Evolutionary conservation across 352 stramenopile genomes (phyloP).

Genomic region (Phytophthora ohioensis): DNA sequence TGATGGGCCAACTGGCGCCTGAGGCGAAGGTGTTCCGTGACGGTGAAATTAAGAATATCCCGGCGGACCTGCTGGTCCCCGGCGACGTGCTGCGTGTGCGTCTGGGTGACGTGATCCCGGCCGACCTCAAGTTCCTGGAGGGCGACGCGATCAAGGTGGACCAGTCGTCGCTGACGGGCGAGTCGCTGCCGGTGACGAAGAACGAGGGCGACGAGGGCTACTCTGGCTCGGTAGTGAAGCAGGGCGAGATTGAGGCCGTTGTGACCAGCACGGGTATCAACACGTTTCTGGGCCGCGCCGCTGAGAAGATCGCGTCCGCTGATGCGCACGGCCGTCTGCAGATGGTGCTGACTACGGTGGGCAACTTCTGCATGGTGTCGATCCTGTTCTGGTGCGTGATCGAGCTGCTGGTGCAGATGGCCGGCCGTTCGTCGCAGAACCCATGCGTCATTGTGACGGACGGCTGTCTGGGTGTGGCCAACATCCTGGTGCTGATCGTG

Average conservation of each 20-base stretch:
- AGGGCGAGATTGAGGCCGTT: slow-evolving; percentile 92
- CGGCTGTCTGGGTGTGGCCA: slow-evolving; percentile 71
- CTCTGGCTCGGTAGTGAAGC: slow-evolving; percentile 87
- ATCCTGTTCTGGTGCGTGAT: slow-evolving; percentile 90
- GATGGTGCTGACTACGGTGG: slow-evolving; percentile 94
- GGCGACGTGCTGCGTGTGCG: slow-evolving; percentile 80
- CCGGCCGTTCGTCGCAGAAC: slow-evolving; percentile 69
- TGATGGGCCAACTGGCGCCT: slow-evolving; percentile 91
- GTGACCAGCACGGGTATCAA: slow-evolving; percentile 89
- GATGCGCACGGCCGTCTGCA: slow-evolving; percentile 89
- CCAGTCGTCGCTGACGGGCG: slow-evolving; percentile 94
- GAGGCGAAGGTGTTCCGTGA: slow-evolving; percentile 88
- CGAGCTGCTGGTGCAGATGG: slow-evolving; percentile 88
- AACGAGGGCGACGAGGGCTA: slow-evolving; percentile 79
- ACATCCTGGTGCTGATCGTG: slow-evolving; percentile 91
- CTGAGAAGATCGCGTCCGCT: slow-evolving; percentile 76
- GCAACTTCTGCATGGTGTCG: slow-evolving; percentile 91
- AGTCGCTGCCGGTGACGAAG: slow-evolving; percentile 94
- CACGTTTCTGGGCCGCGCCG: slow-evolving; percentile 93
- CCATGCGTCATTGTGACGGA: slow-evolving; percentile 87
- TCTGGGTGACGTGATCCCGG: slow-evolving; percentile 93
- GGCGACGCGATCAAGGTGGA: slow-evolving; percentile 88
- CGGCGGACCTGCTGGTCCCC: slow-evolving; percentile 72
- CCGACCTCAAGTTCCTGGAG: slow-evolving; percentile 90
- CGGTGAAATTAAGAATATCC: slow-evolving; percentile 74